phyloP scores from a whole-genome alignment of 192 early-diverging fungal genomes.

The Coemansia sp. region DNA sequence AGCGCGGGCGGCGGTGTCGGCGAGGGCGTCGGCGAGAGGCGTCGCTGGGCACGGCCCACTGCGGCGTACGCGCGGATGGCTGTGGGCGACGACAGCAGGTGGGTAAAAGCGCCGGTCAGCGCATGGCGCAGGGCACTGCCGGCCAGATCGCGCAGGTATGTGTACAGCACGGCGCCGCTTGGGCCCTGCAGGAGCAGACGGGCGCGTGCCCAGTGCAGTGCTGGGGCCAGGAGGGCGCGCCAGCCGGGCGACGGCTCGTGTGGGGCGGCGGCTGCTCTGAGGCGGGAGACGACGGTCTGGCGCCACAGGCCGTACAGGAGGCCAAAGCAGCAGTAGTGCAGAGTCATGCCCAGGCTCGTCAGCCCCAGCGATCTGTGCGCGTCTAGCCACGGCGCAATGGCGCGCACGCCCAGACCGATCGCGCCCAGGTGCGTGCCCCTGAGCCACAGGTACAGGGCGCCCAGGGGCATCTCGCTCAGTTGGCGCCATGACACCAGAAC shows the following conservation, averaged over 20 bases:
- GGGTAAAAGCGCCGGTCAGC: neutral
- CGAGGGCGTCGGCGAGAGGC: too few species aligned
- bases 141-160: constrained; percentile 28
- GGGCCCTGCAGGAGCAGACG: constrained; percentile 6
- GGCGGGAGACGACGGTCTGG: constrained; percentile 17
- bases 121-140: constrained; percentile 5
- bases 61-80: constrained; percentile 5
- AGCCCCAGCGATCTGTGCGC: neutral
- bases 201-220: constrained; percentile 18
- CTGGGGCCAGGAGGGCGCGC: neutral
- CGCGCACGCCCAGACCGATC: neutral
- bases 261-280: neutral
- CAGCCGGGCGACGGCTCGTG: neutral
- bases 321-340: constrained; percentile 23
- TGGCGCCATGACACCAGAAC: neutral
- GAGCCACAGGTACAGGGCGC: constrained; percentile 18
- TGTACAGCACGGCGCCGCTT: constrained; percentile 18
- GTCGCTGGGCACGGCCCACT: neutral
- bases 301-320: constrained; percentile 33
- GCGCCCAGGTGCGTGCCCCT: constrained; percentile 11
- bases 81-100: constrained; percentile 5
- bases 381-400: neutral
- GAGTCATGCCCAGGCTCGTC: neutral
- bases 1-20: neutral
- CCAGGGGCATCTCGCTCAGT: constrained; percentile 10